Evolutionary conservation across 192 early-diverging fungal species (phyloP).

Genomic region (Rhizoclosmatium sp.): DNA sequence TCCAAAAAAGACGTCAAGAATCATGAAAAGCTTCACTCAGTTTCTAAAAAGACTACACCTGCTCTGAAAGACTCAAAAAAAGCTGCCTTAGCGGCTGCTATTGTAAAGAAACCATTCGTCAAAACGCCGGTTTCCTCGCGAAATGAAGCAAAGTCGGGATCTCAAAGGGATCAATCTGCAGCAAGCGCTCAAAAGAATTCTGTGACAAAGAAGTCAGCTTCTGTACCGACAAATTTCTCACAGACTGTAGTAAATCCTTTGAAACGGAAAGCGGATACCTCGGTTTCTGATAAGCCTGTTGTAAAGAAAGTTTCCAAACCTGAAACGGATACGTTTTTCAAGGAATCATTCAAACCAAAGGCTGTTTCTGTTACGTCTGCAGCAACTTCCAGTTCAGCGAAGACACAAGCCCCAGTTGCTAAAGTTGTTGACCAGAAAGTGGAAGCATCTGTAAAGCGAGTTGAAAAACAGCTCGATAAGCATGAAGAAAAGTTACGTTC

Average conservation of each 20-base stretch:
- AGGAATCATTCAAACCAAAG: constrained; percentile 9
- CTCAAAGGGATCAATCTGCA: background rate
- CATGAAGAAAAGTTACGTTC: constrained; percentile 5
- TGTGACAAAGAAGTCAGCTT: background rate
- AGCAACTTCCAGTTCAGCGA: background rate
- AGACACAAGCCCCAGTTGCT: background rate
- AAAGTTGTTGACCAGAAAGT: background rate
- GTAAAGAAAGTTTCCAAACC: background rate
- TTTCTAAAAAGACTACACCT: background rate
- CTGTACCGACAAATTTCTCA: background rate
- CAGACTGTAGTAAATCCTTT: background rate
- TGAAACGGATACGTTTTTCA: constrained; percentile 2
- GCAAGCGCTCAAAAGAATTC: background rate
- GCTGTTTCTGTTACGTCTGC: background rate
- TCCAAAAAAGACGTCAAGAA: background rate
- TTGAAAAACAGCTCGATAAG: constrained; percentile 7
- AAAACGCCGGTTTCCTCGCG: background rate
- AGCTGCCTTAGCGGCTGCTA: background rate
- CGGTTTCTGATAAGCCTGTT: background rate
- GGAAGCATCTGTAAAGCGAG: background rate
- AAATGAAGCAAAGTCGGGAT: background rate
- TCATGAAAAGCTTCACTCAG: background rate
- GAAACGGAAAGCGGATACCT: background rate
- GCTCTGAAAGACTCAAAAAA: background rate
- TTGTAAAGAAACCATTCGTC: background rate